Percentiles rank a stretch among this genome's conserved stretches.
Conservation (phyloP, 75 land plant species). For the Adiantum capillusveneris region DNA sequence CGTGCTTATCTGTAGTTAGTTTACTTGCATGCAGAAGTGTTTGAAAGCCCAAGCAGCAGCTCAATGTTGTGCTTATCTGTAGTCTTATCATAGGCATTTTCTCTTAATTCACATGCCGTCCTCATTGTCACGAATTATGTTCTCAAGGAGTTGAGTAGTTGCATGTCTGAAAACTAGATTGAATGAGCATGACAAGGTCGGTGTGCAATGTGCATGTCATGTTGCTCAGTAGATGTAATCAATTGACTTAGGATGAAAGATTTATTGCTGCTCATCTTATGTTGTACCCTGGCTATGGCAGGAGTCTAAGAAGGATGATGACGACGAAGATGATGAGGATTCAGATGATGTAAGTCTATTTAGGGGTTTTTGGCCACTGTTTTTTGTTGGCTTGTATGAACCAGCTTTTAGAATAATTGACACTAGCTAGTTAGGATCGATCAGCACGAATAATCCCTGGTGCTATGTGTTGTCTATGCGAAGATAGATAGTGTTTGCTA, state of each 20-base stretch:
- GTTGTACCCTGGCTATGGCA: not conserved
- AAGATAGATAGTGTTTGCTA: too few species aligned
- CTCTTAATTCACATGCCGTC: too few species aligned
- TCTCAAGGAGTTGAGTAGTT: not conserved
- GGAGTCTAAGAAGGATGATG: conserved; percentile 3
- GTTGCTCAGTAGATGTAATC: too few species aligned
- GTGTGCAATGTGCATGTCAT: too few species aligned
- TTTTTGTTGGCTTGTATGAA: not conserved
- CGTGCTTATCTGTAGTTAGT: not conserved
- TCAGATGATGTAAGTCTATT: not conserved
- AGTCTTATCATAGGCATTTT: too few species aligned
- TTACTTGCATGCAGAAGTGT: too few species aligned
- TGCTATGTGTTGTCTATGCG: too few species aligned
- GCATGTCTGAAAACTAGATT: not conserved
- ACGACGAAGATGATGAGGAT: not conserved
- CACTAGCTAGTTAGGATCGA: too few species aligned
- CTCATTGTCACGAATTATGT: not conserved
- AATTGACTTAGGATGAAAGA: too few species aligned
- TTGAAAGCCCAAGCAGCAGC: too few species aligned
- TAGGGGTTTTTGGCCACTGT: too few species aligned
- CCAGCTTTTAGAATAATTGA: not conserved
- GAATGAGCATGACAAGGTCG: not conserved
- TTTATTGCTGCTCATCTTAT: not conserved
- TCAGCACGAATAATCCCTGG: too few species aligned
- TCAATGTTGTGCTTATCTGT: not conserved